These are phyloP conservation scores for Brassica cretica DNA, from an alignment of 345 rosid genomes.

Conservation along the genomic window DNA sequence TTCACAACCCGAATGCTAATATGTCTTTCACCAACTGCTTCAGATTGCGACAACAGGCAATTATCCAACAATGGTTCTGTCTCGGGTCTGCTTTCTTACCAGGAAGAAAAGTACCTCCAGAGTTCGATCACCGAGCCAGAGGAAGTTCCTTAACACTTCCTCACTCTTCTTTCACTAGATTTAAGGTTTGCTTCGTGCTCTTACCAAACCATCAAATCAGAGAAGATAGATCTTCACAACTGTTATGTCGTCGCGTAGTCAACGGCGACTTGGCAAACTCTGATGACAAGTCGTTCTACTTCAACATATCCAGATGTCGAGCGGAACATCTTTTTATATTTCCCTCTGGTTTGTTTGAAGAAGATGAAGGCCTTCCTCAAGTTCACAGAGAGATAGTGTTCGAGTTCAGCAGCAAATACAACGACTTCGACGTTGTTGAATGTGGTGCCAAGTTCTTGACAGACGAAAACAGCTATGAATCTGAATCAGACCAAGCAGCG, in stretches of 20 bases:
- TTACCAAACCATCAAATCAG: neutral
- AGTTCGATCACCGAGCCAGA: slow-evolving; percentile 1
- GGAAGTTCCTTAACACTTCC: neutral
- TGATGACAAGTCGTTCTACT: neutral
- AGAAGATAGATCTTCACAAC: neutral
- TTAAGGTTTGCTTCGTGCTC: neutral
- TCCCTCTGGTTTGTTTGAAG: neutral
- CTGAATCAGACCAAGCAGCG: neutral
- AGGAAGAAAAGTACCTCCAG: slow-evolving; percentile 1
- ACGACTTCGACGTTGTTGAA: neutral
- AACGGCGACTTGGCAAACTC: slow-evolving; percentile 1
- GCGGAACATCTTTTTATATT: neutral
- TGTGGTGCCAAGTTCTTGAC: slow-evolving; percentile 6
- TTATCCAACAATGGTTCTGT: neutral
- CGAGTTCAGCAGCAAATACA: neutral
- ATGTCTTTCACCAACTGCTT: slow-evolving; percentile 24
- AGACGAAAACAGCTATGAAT: neutral
- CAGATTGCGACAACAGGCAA: neutral
- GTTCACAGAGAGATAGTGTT: neutral
- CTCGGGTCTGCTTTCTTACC: neutral
- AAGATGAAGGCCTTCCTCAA: neutral
- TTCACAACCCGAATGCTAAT: neutral
- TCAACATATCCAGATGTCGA: neutral
- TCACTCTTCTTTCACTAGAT: neutral
- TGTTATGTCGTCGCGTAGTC: neutral